These are phyloP conservation scores for Chloranthus sessilifolius DNA, from an alignment of 164 flowering plant genomes.

Conservation along the genomic window DNA sequence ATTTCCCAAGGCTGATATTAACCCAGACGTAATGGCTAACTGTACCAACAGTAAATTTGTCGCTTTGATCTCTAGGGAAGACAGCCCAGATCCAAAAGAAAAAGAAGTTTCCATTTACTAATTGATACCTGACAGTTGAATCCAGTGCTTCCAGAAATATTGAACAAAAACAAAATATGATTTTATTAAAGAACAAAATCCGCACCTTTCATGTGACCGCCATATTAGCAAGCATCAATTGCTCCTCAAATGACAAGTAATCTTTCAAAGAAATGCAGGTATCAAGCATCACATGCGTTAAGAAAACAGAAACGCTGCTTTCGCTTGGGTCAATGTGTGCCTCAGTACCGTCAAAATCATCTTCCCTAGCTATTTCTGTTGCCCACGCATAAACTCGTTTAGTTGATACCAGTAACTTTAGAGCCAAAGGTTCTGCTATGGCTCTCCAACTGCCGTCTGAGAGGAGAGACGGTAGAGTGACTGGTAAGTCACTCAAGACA, in stretches of 20 bases:
- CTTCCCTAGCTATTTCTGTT: conserved; percentile 12
- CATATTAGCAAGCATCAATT: conserved; percentile 67
- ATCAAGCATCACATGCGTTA: conserved; percentile 39
- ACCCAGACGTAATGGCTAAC: too few species aligned
- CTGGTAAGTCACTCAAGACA: conserved; percentile 75
- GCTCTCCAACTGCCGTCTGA: conserved; percentile 46
- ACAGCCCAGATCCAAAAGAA: too few species aligned
- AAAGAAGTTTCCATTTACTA: too few species aligned
- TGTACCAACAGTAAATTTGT: too few species aligned
- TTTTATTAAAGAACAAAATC: too few species aligned
- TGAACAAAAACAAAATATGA: too few species aligned
- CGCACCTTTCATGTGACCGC: conserved; percentile 21
- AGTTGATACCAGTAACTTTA: conserved; percentile 44
- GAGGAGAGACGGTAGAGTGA: conserved; percentile 69
- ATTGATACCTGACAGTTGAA: too few species aligned
- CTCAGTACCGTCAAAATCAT: conserved; percentile 14
- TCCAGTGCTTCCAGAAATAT: too few species aligned
- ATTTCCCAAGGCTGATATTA: too few species aligned
- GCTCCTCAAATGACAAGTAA: conserved; percentile 65
- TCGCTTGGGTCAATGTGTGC: conserved; percentile 45
- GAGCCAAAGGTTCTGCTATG: conserved; percentile 47
- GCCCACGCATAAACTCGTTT: conserved; percentile 61
- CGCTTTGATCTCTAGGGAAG: too few species aligned
- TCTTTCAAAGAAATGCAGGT: conserved; percentile 51
- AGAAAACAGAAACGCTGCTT: conserved; percentile 28